Percentiles rank a stretch among this genome's conserved stretches.
These are phyloP conservation scores for Penicillium sumatraense DNA, from an alignment of 2,329 filamentous ascomycete genomes.

Conservation along the genomic window DNA sequence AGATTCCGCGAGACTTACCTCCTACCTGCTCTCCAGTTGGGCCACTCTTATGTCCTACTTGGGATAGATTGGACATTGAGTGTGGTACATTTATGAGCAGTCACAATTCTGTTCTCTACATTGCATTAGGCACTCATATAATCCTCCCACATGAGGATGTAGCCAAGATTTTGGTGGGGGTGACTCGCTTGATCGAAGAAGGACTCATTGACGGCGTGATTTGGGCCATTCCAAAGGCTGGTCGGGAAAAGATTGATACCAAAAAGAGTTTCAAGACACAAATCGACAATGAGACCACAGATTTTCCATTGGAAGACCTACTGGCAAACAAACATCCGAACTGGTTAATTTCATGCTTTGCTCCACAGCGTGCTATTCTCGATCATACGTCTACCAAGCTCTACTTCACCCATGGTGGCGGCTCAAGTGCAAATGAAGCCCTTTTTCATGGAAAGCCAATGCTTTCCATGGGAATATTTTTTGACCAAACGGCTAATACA, in stretches of 20 bases:
- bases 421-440: constrained; percentile 48
- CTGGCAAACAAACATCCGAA: constrained; percentile 34
- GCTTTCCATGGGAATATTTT: constrained; percentile 45
- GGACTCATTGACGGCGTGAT: constrained; percentile 46
- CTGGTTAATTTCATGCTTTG: constrained; percentile 42
- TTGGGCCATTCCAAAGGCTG: constrained; percentile 38
- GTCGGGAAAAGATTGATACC: constrained; percentile 15
- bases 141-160: constrained; percentile 36
- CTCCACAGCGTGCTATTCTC: constrained; percentile 49
- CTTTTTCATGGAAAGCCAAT: constrained; percentile 46
- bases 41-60: constrained; percentile 45
- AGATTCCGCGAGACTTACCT: constrained; percentile 49
- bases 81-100: constrained; percentile 36
- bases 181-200: constrained; percentile 30
- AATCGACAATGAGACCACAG: neutral
- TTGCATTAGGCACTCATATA: constrained; percentile 51
- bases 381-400: constrained; percentile 38
- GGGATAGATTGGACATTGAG: constrained; percentile 33
- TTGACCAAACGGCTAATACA: constrained; percentile 49
- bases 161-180: constrained; percentile 37
- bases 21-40: constrained; percentile 46
- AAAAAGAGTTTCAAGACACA: neutral
- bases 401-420: constrained; percentile 50
- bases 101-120: constrained; percentile 43
- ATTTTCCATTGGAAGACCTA: constrained; percentile 27